Conservation (phyloP, 2,329 filamentous ascomycete genomes). For the Calonectria pseudoreteaudii region DNA sequence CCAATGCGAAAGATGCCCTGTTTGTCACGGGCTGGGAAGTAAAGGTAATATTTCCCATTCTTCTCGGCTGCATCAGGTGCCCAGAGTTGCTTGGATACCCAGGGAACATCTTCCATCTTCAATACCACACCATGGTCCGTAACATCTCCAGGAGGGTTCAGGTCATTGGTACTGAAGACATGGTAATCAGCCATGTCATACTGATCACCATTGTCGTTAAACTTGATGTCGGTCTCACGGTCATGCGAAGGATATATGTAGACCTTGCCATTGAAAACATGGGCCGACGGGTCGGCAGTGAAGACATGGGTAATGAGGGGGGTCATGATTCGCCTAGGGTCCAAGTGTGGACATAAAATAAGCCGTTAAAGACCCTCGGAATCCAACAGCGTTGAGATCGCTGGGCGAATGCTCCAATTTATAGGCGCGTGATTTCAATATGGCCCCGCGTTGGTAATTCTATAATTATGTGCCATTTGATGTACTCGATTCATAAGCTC, state of each 20-base stretch:
- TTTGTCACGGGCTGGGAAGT: conserved; percentile 81
- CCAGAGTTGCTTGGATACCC: conserved; percentile 85
- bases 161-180: conserved; percentile 71
- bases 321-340: conserved; percentile 46
- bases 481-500: conserved; percentile 17
- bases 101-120: conserved; percentile 74
- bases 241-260: conserved; percentile 89
- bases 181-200: conserved; percentile 90
- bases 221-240: conserved; percentile 77
- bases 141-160: conserved; percentile 68
- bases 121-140: conserved; percentile 81
- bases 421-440: conserved; percentile 16
- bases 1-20: conserved; percentile 79
- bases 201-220: conserved; percentile 88
- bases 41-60: conserved; percentile 79
- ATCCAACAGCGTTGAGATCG: not conserved
- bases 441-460: conserved; percentile 34
- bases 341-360: not conserved
- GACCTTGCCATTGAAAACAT: conserved; percentile 80
- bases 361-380: not conserved
- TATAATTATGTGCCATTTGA: conserved; percentile 1
- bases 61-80: conserved; percentile 80
- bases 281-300: conserved; percentile 84
- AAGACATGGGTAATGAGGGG: conserved; percentile 81
- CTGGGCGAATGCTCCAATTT: not conserved